A percentile compares a stretch with the other conserved stretches of the same genome.
Evolutionary conservation across 805 yeast genomes (phyloP).

Genomic region (Metschnikowia matae): DNA sequence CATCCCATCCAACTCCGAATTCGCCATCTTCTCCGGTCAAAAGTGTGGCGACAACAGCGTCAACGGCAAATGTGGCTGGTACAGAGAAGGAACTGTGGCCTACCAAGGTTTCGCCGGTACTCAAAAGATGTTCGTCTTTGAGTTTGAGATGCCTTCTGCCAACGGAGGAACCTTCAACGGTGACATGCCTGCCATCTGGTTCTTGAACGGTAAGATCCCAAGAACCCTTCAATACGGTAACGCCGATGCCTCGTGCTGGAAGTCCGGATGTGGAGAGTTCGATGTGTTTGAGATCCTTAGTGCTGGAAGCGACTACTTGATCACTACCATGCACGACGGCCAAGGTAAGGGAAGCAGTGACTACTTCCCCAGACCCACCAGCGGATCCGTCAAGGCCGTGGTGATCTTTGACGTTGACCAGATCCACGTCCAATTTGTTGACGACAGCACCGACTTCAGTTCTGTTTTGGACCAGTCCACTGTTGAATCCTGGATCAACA

Average conservation of each 20-base stretch:
- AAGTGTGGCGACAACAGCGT: constrained; percentile 41
- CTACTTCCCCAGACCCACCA: constrained; percentile 83
- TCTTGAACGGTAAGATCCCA: constrained; percentile 92
- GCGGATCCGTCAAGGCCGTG: constrained; percentile 80
- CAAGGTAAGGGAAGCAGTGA: constrained; percentile 91
- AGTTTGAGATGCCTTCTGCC: constrained; percentile 85
- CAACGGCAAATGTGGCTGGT: constrained; percentile 71
- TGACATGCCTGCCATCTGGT: constrained; percentile 99
- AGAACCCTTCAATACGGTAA: constrained; percentile 93
- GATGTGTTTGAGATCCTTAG: constrained; percentile 88
- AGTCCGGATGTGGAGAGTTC: constrained; percentile 95
- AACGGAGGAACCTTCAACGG: constrained; percentile 45
- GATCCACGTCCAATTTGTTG: constrained; percentile 60
- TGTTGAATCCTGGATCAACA: constrained; percentile 56
- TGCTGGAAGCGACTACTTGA: constrained; percentile 59
- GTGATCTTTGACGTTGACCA: constrained; percentile 62
- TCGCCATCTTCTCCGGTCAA: constrained; percentile 73
- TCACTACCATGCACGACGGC: constrained; percentile 78
- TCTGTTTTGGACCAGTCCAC: constrained; percentile 38
- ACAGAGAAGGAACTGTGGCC: constrained; percentile 83
- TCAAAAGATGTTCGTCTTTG: constrained; percentile 83
- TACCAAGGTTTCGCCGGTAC: constrained; percentile 90
- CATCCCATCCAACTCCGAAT: constrained; percentile 71
- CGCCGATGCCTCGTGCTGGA: constrained; percentile 89
- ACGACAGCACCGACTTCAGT: constrained; percentile 51